A percentile compares a stretch with the other conserved stretches of the same genome.
Evolutionary conservation across 345 rosid genomes (phyloP).

Genomic region (Erucastrum elatum): DNA sequence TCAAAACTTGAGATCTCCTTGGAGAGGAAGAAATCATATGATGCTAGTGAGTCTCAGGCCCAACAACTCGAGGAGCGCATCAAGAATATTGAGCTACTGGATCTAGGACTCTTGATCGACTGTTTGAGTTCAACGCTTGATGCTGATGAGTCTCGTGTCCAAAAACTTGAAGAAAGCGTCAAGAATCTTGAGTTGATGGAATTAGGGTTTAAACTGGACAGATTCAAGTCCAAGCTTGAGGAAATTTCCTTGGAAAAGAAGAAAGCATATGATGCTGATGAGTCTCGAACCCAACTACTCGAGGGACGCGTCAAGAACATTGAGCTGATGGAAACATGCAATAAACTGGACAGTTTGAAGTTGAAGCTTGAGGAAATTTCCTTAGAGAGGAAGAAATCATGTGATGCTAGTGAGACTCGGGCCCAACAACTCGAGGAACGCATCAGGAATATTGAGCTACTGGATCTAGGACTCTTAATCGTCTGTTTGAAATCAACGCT

Average conservation of each 20-base stretch:
- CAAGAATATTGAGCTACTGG: neutral
- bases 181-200: conserved; percentile 5
- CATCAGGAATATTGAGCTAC: neutral
- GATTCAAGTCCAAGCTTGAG: neutral
- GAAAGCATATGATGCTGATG: neutral
- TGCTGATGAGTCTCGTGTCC: neutral
- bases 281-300: neutral
- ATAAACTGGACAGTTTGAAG: neutral
- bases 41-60: neutral
- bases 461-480: neutral
- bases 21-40: neutral
- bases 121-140: neutral
- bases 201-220: neutral
- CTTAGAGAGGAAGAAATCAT: neutral
- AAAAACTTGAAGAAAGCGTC: neutral
- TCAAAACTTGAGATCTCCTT: neutral
- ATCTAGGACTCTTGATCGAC: neutral
- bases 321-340: neutral
- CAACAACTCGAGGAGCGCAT: neutral
- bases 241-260: neutral
- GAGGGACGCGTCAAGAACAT: neutral
- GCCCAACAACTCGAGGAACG: neutral
- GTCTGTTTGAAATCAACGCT: neutral
- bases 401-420: neutral
- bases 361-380: neutral